These are phyloP conservation scores for Erysimum cheiranthoides DNA, from an alignment of 345 rosid species.

Conservation along the genomic window DNA sequence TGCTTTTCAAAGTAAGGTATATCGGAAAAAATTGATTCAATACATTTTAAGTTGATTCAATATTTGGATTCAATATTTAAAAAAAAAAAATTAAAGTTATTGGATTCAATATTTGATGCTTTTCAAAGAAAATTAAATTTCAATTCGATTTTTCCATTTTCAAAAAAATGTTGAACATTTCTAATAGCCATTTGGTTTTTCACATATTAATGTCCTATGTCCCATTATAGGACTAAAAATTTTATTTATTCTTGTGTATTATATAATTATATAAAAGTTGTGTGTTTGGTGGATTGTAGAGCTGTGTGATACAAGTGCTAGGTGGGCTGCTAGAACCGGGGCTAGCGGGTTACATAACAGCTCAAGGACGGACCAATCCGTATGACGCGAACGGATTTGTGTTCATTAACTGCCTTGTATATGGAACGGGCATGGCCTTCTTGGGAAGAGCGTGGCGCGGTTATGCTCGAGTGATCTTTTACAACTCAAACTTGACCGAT, in stretches of 20 bases:
- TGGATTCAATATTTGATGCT: too few species aligned
- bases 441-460: constrained; percentile 68
- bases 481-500: constrained; percentile 34
- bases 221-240: background rate
- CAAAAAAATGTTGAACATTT: background rate
- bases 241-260: background rate
- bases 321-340: constrained; percentile 49
- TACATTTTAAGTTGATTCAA: too few species aligned
- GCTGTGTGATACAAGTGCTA: constrained; percentile 54
- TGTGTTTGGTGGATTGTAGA: constrained; percentile 42
- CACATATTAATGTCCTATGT: background rate
- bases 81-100: too few species aligned
- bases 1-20: too few species aligned
- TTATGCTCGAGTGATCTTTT: constrained; percentile 57
- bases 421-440: constrained; percentile 43
- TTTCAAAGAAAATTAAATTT: too few species aligned
- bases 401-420: constrained; percentile 47
- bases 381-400: constrained; percentile 55
- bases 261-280: background rate
- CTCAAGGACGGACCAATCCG: constrained; percentile 51
- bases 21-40: too few species aligned
- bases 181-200: background rate
- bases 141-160: background rate
- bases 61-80: too few species aligned
- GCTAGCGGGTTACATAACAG: constrained; percentile 53